These are phyloP conservation scores for Hypocrella siamensis DNA, from an alignment of 2,329 filamentous ascomycete genomes.

Conservation along the genomic window DNA sequence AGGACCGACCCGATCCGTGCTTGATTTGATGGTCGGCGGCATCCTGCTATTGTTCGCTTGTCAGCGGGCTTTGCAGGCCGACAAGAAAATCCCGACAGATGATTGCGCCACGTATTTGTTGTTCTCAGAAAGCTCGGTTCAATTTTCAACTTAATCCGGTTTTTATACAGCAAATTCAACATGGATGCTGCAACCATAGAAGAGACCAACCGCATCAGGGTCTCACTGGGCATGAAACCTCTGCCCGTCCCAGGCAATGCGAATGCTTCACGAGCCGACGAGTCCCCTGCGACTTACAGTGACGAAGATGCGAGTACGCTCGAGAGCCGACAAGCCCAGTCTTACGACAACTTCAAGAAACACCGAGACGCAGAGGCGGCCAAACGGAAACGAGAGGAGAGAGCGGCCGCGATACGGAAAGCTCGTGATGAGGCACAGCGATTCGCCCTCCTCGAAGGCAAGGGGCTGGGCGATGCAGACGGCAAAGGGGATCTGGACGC, in stretches of 20 bases:
- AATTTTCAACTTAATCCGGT: no score
- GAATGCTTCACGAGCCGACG: constrained; percentile 14
- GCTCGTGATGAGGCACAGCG: constrained; percentile 73
- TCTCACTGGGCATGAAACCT: constrained; percentile 78
- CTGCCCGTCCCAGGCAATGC: constrained; percentile 62
- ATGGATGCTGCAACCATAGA: constrained; percentile 67
- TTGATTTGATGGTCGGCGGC: no score
- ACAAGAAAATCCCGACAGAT: no score
- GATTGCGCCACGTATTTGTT: no score
- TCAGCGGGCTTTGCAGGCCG: no score
- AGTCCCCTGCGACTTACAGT: constrained; percentile 37
- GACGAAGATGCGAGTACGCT: constrained; percentile 69
- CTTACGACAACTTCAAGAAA: constrained; percentile 57
- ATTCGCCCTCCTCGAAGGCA: constrained; percentile 60
- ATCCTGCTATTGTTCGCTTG: no score
- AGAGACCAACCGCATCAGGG: constrained; percentile 84
- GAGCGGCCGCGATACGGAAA: constrained; percentile 70
- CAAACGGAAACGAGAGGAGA: constrained; percentile 65
- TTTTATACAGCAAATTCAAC: no score
- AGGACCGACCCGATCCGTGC: no score
- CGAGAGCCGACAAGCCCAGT: constrained; percentile 60
- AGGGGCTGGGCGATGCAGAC: constrained; percentile 64
- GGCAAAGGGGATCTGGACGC: constrained; percentile 56
- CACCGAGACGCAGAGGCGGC: constrained; percentile 54
- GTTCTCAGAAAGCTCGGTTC: no score